Evolutionary conservation across 164 flowering plant species (phyloP), one percentile per base, ranked within the genome.

Genomic region (Magnolia sinica): DNA sequence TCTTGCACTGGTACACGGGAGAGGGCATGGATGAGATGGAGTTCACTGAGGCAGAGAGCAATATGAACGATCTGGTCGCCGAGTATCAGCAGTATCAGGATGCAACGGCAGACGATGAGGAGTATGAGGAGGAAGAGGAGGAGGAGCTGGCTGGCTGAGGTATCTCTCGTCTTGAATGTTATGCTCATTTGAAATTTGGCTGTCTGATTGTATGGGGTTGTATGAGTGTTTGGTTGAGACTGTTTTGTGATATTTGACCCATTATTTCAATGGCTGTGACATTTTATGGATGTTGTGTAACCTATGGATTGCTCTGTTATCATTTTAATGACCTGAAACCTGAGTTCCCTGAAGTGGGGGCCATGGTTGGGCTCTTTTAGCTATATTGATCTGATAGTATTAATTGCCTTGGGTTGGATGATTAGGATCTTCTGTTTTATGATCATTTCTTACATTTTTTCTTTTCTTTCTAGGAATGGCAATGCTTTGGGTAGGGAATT

Each of bases 21-120:
- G 79, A 77, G 51, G 78, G 78, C 11, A 76, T 76, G 78, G 78
- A 76, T n/a, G 78, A 76, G 73, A 76, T 76, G 78, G 78, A 76
- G 65, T 76, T 77, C 75, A 77, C 79, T 1, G 79, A 77, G 71
- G 79, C 79, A 24, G 79, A 77, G 75, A 77, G 79, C 22, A 77
- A 77, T 70, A 78, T 78, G 75, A 73, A 73, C n/a, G 75, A 73
- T 61, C 59, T 73, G 68, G 75, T 73, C 52, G 75, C 75, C 3
- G 75, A 73, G 68, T 73, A 73, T 22, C 75, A 73, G 75, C 61
- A 55, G 18, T 55, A 55, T 55, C 61, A 55, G 61, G 61, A 55
- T 14, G 61, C 61, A 9, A 55, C 61, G 18, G 61, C 61, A 11
- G 61, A 55, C 18, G 61, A 55, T 2, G 61, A 55, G 18, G 61